Evolutionary conservation across 768 basidiomycete species (phyloP).

Genomic region (Boletus sp.): DNA sequence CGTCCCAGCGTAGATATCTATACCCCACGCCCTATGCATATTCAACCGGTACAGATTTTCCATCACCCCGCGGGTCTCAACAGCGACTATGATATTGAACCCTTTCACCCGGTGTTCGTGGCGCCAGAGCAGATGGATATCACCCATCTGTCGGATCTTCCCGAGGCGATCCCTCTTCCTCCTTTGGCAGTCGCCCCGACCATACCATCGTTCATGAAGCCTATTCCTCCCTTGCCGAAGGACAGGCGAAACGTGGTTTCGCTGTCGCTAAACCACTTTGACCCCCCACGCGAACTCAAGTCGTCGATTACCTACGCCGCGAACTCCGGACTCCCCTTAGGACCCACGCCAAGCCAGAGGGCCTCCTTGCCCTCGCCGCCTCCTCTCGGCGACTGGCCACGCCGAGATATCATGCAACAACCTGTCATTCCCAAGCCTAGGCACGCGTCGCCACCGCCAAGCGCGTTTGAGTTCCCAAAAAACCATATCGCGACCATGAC

Average conservation of each 20-base stretch:
- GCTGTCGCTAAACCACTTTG: constrained; percentile 10
- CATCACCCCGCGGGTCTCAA: constrained; percentile 40
- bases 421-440: constrained; percentile 17
- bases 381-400: constrained; percentile 57
- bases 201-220: constrained; percentile 18
- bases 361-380: constrained; percentile 35
- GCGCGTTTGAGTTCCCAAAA: constrained; percentile 25
- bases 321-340: constrained; percentile 25
- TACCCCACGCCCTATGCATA: constrained; percentile 44
- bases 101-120: constrained; percentile 33
- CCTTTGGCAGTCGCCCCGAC: constrained; percentile 18
- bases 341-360: constrained; percentile 8
- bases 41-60: constrained; percentile 30
- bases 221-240: constrained; percentile 10
- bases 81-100: constrained; percentile 49
- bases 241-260: constrained; percentile 1
- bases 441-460: constrained; percentile 15
- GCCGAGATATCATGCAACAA: constrained; percentile 35
- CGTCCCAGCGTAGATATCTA: constrained; percentile 36
- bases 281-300: constrained; percentile 6
- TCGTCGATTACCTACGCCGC: constrained; percentile 36
- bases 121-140: constrained; percentile 23
- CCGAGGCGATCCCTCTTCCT: constrained; percentile 25
- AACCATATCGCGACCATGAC: background rate
- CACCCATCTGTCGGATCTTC: constrained; percentile 12